Evolutionary conservation across 768 basidiomycete genomes (phyloP).

Genomic region (Lactarius deliciosus): DNA sequence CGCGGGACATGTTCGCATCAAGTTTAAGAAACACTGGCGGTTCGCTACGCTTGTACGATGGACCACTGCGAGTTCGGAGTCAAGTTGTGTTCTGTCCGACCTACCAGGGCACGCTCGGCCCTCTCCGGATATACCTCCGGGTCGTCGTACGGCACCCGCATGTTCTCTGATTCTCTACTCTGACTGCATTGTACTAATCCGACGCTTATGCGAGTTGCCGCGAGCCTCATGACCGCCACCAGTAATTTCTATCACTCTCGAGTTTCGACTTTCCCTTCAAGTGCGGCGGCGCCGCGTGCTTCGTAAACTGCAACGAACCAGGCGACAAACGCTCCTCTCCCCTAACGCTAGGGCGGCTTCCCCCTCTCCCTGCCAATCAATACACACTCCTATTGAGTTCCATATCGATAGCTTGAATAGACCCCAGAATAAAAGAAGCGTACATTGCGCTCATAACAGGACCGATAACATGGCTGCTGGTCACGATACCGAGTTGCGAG

Average conservation of each 20-base stretch:
- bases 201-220: too few relatives aligned
- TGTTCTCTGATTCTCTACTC: too few relatives aligned
- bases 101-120: neutral
- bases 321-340: neutral
- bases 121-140: neutral
- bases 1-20: constrained; percentile 22
- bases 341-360: neutral
- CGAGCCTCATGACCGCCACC: too few relatives aligned
- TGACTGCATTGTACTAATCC: too few relatives aligned
- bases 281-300: too few relatives aligned
- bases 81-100: neutral
- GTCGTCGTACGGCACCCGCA: neutral
- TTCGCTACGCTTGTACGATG: neutral
- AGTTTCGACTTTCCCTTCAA: too few relatives aligned
- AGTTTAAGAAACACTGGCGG: constrained; percentile 4
- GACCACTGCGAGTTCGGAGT: neutral
- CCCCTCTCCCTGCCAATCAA: neutral
- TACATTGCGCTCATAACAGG: too few relatives aligned
- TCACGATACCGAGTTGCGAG: too few relatives aligned
- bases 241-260: too few relatives aligned
- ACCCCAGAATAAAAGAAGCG: too few relatives aligned
- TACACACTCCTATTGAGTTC: neutral
- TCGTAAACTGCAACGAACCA: too few relatives aligned
- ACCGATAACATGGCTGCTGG: too few relatives aligned
- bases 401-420: neutral